Evolutionary conservation across 345 rosid genomes (phyloP), one percentile per base, ranked within the genome.

Genomic region (Streptanthus diversifolius): DNA sequence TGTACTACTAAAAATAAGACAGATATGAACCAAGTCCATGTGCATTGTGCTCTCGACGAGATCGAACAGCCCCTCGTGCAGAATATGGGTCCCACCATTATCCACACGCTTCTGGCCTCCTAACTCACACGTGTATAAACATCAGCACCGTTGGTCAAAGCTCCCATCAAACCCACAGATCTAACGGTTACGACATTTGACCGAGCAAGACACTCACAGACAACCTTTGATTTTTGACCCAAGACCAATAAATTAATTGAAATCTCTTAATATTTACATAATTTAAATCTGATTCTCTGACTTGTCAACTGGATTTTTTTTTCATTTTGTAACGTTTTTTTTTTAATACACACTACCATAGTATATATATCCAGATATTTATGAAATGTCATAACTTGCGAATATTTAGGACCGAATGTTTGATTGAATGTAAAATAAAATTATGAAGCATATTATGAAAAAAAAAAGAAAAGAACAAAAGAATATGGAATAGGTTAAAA

Each of bases 161-260:
- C 53, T 41, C 36, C 65, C 40, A 35, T 54, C 57, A 53, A 63
- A 21, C 61, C 36, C 33, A 32, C 12, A 74, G 39, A 60, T 68
- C 74, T 29, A 21, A 77, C 85, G 80, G 78, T 55, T 48, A 21
- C 36, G 62, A 78, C 74, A 15, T 55, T 70, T 61, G 53, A 62
- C 48, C 53, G 5, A 48, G 24, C 59, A 18, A n/a, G 10, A 67
- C 48, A 40, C 33, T 45, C 47, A 40, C 40, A 33, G 64, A 44
- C 76, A 19, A 24, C 19, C 56, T 41, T 43, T 24, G 49, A 69
- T 82, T 68, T 67, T 81, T 83, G 90, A 84, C 85, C 83, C 70
- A 66, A 44, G 71, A 76, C 77, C 74, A 45, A 51, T 25, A 66
- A 47, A 13, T 57, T 66, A 25, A 72, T 36, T 74, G 77, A 73